Evolutionary conservation across 352 stramenopile genomes (phyloP).

Genomic region (Pythium aquatile): DNA sequence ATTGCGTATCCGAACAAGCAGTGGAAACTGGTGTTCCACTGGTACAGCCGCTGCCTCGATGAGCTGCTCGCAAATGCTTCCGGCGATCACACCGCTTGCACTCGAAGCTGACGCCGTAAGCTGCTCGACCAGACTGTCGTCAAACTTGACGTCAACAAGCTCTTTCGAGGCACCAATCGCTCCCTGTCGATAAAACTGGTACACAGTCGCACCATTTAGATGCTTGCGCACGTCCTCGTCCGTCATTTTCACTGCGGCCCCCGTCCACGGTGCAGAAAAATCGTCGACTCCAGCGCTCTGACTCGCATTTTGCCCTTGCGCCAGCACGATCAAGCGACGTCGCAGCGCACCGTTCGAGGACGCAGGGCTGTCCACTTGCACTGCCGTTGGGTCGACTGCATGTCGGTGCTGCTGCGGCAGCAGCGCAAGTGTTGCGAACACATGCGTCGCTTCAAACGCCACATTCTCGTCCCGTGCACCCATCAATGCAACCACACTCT

Average conservation of each 20-base stretch:
- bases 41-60: slow-evolving; percentile 55
- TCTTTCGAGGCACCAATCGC: slow-evolving; percentile 11
- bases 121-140: background rate
- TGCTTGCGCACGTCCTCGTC: slow-evolving; percentile 1
- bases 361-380: slow-evolving; percentile 40
- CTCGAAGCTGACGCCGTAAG: background rate
- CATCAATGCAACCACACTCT: slow-evolving; percentile 43
- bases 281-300: slow-evolving; percentile 55
- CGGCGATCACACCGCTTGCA: slow-evolving; percentile 2
- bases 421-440: slow-evolving; percentile 70
- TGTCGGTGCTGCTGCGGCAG: slow-evolving; percentile 70
- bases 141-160: slow-evolving; percentile 15
- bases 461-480: slow-evolving; percentile 68
- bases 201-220: slow-evolving; percentile 28
- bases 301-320: slow-evolving; percentile 38
- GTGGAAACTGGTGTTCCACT: slow-evolving; percentile 62
- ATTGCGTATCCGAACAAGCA: slow-evolving; percentile 65
- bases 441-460: slow-evolving; percentile 63
- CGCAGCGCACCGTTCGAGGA: slow-evolving; percentile 43
- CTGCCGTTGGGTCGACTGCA: slow-evolving; percentile 46
- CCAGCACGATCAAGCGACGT: slow-evolving; percentile 53
- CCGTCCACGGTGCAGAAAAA: slow-evolving; percentile 53
- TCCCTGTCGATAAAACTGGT: slow-evolving; percentile 63
- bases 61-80: slow-evolving; percentile 47
- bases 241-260: slow-evolving; percentile 2